These are phyloP conservation scores for Rhizopogon roseolus DNA, from an alignment of 768 basidiomycete genomes.

Conservation along the genomic window DNA sequence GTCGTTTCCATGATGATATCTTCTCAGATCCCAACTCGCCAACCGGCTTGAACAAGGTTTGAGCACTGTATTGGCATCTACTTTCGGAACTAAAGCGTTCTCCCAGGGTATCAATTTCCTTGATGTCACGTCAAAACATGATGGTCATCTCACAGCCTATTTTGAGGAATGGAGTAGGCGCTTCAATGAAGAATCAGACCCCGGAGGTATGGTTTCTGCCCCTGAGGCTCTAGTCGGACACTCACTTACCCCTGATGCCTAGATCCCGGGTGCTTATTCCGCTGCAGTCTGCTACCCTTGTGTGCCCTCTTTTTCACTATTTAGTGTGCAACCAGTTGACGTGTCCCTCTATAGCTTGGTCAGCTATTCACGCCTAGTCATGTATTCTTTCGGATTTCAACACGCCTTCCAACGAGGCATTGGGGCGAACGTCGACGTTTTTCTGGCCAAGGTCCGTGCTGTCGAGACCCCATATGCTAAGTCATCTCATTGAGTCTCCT, in stretches of 20 bases:
- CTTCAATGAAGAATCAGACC: slow-evolving; percentile 57
- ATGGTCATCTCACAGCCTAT: slow-evolving; percentile 51
- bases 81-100: not conserved
- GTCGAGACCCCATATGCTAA: not conserved
- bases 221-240: not conserved
- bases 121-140: slow-evolving; percentile 54
- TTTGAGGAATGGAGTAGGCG: slow-evolving; percentile 62
- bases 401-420: slow-evolving; percentile 74
- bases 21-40: slow-evolving; percentile 67
- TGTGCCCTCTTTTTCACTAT: slow-evolving; percentile 33
- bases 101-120: slow-evolving; percentile 63
- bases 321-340: slow-evolving; percentile 5
- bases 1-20: slow-evolving; percentile 72
- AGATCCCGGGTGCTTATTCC: slow-evolving; percentile 60
- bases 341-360: slow-evolving; percentile 46
- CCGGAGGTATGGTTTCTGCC: slow-evolving; percentile 36
- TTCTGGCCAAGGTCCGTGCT: slow-evolving; percentile 57
- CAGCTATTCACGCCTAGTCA: slow-evolving; percentile 74
- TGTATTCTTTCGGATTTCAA: slow-evolving; percentile 86
- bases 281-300: slow-evolving; percentile 70
- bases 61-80: not conserved
- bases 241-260: not conserved
- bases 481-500: not conserved
- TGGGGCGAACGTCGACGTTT: slow-evolving; percentile 54
- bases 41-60: slow-evolving; percentile 66